Base-by-base conservation (phyloP, 2,329 filamentous ascomycete species). In the Aspergillus sp. region DNA sequence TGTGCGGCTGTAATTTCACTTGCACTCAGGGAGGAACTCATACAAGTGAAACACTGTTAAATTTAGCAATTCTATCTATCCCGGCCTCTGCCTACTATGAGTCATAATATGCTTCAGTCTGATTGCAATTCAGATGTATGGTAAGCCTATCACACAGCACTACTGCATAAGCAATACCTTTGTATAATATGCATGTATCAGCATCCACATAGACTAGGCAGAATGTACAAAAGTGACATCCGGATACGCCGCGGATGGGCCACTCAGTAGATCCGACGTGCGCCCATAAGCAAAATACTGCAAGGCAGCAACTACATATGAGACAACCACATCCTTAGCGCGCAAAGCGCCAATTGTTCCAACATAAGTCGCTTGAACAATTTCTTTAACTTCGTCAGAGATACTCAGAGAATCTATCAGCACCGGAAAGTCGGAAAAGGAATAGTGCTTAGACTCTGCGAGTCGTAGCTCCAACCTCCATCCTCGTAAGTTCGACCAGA, bases 391-490 rank as follows among this genome's bases (percentile, higher is more conserved):
- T 5, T 39, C 50, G 5, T 52, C 50, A 2, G 32, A 52, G 19
- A 52, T 15, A 23, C 4, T 15, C 10, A 52, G 19, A 1, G 32
- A 17, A 10, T 52, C 38, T 0, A 45, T 5, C 5, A 48, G 17
- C 3, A 36, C 38, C 25, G 65, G 55, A 32, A 63, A 59, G 32
- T 67, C 65, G 5, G 65, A 65, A 39, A 66, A 67, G 7, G 58
- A 43, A 52, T 66, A 65, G 38, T 66, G 64, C 45, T 62, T 30
- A 30, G 62, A 57, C 53, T 64, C 41, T 5, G 62, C 60, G 23
- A 65, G 53, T 54, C 60, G 43, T 5, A 67, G 55, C 51, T 66
- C 60, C n/a, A 63, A 25, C 48, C 56, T 65, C 65, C 64, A 66
- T 9, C 64, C 65, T n/a, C 55, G 56, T 28, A 47, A 10, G 30